These are phyloP conservation scores for Trichaptum fuscoviolaceum DNA, from an alignment of 768 basidiomycete genomes.

Conservation along the genomic window DNA sequence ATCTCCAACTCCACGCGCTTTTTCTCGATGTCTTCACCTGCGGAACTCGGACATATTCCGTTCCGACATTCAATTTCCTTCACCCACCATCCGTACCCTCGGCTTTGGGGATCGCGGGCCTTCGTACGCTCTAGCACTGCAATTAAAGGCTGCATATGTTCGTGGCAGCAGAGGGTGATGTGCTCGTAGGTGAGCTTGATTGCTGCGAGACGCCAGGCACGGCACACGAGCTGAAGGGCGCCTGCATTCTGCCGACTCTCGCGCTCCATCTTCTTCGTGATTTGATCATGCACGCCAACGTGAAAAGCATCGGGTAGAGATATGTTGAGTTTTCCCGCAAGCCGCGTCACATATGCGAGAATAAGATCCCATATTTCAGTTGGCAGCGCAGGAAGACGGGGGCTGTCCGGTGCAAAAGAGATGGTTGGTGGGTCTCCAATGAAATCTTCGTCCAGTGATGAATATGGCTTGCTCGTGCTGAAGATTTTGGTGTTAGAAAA, in stretches of 20 bases:
- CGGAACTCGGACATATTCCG: neutral
- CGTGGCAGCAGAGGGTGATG: neutral
- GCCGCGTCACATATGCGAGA: neutral
- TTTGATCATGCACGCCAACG: neutral
- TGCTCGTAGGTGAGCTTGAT: slow-evolving; percentile 1
- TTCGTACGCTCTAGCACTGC: neutral
- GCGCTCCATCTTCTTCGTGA: neutral
- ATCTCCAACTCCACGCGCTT: neutral
- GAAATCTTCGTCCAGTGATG: neutral
- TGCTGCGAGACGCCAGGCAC: neutral
- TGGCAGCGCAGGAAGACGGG: neutral
- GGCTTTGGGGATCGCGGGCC: neutral
- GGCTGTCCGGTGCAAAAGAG: neutral
- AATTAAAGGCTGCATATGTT: neutral
- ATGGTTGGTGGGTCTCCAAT: neutral
- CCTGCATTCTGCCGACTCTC: neutral
- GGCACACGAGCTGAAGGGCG: slow-evolving; percentile 1
- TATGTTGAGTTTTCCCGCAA: neutral
- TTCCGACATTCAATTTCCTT: neutral
- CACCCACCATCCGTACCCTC: neutral
- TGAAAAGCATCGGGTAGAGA: neutral
- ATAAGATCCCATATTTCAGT: neutral
- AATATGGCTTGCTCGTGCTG: neutral
- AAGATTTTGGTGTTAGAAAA: neutral
- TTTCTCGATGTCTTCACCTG: neutral